phyloP scores from a whole-genome alignment of 805 yeast species.

The Kregervanrija fluxuum region DNA sequence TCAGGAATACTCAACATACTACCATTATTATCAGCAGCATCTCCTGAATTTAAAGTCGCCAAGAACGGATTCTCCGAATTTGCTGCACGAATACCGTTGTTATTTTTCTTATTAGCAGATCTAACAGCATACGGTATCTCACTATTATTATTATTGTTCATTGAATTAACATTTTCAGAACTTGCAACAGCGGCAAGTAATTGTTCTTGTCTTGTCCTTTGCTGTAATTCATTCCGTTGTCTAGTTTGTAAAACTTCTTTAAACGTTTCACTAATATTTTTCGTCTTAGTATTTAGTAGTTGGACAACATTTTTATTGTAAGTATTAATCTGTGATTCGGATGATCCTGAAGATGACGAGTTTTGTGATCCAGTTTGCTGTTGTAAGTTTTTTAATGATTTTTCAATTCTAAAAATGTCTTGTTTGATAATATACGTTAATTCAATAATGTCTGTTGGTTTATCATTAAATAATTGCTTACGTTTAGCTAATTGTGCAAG shows the following conservation, averaged over 20 bases:
- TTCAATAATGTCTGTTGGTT: constrained; percentile 89
- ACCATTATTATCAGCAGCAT: constrained; percentile 28
- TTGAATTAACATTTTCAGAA: constrained; percentile 3
- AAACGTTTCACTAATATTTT: constrained; percentile 88
- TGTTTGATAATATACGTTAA: constrained; percentile 83
- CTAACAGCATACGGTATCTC: constrained; percentile 24
- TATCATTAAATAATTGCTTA: constrained; percentile 88
- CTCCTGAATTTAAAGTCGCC: constrained; percentile 13
- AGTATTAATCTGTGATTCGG: constrained; percentile 58
- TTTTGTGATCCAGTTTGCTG: constrained; percentile 35
- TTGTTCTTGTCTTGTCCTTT: constrained; percentile 77
- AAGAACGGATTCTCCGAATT: constrained; percentile 32
- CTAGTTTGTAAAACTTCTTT: constrained; percentile 83
- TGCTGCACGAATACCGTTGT: background rate
- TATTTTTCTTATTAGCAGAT: constrained; percentile 2
- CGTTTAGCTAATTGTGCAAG: constrained; percentile 78
- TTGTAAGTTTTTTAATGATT: constrained; percentile 57
- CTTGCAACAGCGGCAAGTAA: constrained; percentile 49
- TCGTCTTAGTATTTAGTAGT: constrained; percentile 79
- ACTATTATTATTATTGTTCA: background rate
- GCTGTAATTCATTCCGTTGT: constrained; percentile 74
- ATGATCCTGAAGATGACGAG: constrained; percentile 14
- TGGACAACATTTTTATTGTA: constrained; percentile 85
- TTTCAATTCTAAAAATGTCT: constrained; percentile 76
- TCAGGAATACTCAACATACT: constrained; percentile 69